Base-by-base conservation (phyloP, 2,329 filamentous ascomycete species). In the Fusarium devonianum region DNA sequence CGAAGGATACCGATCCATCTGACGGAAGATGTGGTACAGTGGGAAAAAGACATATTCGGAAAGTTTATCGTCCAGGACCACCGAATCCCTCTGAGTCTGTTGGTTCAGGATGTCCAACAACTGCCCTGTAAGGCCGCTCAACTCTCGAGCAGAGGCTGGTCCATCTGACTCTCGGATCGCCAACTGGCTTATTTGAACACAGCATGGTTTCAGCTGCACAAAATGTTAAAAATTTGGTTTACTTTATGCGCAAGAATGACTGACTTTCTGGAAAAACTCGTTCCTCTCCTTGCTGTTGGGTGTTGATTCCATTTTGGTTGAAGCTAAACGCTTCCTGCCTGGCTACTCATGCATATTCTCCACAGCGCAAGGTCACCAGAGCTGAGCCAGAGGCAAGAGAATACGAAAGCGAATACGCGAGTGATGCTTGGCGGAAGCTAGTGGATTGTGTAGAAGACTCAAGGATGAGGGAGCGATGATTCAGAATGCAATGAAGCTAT, bases 1-100 rank as follows among this genome's bases (percentile, higher is more conserved):
- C 35, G 89, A 81, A 1, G 92, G 86, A 43, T 92, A 84, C 36
- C 81, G 78, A 55, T 88, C 83, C 60, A 90, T 87, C 55, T 86
- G 82, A 49, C 90, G 87, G 63, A 99, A 87, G 28, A 97, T 84
- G 62, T 94, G 88, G 1, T 90, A 92, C 0, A 99, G 77, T 0
- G 94, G 94, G 56, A 97, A 96, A 76, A 97, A 97, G 66, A 89
- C 82, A 77, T 97, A 99, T 75, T 97, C 92, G 11, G 92, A 91
- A 13, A 97, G 76, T 69, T 92, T 93, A 41, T 86, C 81, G 69
- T 97, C 90, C 13, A 97, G 70, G 1, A 76, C 74, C 2, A 74
- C 68, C 3, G 75, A 69, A 56, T 83, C 77, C 17, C 64, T 65
- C 30, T 68, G 64, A 19, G 74, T 62, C 62, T 79, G 79, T 22